These are phyloP conservation scores for Spatholobus suberectus DNA, from an alignment of 306 rosid species.

Conservation along the genomic window DNA sequence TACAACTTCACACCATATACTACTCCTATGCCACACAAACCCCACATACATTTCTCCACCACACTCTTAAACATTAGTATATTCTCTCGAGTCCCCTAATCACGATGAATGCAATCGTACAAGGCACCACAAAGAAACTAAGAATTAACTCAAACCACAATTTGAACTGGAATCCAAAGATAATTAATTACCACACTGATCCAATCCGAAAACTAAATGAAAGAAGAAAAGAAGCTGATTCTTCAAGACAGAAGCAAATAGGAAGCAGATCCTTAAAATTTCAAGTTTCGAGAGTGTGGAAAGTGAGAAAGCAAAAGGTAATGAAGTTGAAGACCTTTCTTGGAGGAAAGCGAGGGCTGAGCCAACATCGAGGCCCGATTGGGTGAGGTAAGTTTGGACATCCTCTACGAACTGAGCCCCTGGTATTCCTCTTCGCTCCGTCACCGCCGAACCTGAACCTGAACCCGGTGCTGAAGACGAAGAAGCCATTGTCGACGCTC, in stretches of 20 bases:
- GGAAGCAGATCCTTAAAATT: not conserved
- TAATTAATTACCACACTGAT: not conserved
- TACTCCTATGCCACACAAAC: not conserved
- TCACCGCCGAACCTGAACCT: slow-evolving; percentile 44
- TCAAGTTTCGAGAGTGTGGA: not conserved
- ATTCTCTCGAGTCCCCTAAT: not conserved
- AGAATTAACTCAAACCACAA: not conserved
- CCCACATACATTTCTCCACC: not conserved
- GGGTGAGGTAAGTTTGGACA: slow-evolving; percentile 80
- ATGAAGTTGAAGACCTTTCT: slow-evolving; percentile 62
- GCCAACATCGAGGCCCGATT: slow-evolving; percentile 72
- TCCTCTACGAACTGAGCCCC: slow-evolving; percentile 93
- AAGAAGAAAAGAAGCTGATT: not conserved
- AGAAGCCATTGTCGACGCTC: slow-evolving; percentile 54
- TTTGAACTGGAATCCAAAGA: not conserved
- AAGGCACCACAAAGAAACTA: not conserved
- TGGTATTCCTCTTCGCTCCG: slow-evolving; percentile 95
- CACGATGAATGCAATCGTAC: not conserved
- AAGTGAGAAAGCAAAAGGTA: not conserved
- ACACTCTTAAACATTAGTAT: not conserved
- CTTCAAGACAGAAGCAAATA: not conserved
- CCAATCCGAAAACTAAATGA: not conserved
- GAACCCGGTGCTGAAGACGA: slow-evolving; percentile 52
- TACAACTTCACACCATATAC: not conserved
- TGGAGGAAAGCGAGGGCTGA: slow-evolving; percentile 91